phyloP scores from a whole-genome alignment of 2,329 filamentous ascomycete species.

The Diaporthe citriasiana region DNA sequence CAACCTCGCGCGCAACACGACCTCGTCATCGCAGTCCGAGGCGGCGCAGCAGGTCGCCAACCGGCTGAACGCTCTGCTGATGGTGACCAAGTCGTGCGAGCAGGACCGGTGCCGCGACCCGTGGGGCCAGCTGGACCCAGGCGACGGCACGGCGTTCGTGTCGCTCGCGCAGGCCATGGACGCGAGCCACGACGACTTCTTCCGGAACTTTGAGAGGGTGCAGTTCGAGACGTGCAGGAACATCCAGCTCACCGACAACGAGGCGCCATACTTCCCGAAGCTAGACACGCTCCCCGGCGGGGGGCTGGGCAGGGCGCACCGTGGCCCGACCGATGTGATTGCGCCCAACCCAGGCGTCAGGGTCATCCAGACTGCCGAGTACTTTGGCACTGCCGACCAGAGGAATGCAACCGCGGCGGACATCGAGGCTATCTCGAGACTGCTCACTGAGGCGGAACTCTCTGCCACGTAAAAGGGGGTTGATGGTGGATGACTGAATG shows the following conservation, averaged over 20 bases:
- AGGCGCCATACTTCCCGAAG: conserved; percentile 45
- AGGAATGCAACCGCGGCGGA: conserved; percentile 42
- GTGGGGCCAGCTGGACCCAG: conserved; percentile 70
- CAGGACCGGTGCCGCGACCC: conserved; percentile 66
- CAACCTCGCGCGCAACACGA: conserved; percentile 43
- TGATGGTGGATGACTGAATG: neutral
- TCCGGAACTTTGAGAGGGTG: conserved; percentile 43
- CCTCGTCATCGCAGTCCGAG: conserved; percentile 48
- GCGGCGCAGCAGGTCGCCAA: conserved; percentile 57
- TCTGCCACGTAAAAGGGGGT: conserved; percentile 26
- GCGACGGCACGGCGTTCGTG: conserved; percentile 40
- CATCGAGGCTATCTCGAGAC: conserved; percentile 38
- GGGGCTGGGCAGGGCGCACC: conserved; percentile 43
- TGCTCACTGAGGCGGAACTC: conserved; percentile 43
- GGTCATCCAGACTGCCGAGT: conserved; percentile 41
- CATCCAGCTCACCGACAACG: conserved; percentile 44
- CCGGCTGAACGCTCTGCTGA: conserved; percentile 70
- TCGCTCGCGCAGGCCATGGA: conserved; percentile 46
- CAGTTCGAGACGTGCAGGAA: conserved; percentile 44
- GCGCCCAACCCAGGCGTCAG: conserved; percentile 34
- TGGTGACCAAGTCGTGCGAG: conserved; percentile 74
- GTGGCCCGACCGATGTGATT: conserved; percentile 42
- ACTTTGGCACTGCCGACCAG: conserved; percentile 44
- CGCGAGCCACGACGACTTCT: conserved; percentile 43
- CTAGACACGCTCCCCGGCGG: conserved; percentile 38